phyloP scores from a whole-genome alignment of 75 land plant genomes.

The Chamaecyparis obtusa region DNA sequence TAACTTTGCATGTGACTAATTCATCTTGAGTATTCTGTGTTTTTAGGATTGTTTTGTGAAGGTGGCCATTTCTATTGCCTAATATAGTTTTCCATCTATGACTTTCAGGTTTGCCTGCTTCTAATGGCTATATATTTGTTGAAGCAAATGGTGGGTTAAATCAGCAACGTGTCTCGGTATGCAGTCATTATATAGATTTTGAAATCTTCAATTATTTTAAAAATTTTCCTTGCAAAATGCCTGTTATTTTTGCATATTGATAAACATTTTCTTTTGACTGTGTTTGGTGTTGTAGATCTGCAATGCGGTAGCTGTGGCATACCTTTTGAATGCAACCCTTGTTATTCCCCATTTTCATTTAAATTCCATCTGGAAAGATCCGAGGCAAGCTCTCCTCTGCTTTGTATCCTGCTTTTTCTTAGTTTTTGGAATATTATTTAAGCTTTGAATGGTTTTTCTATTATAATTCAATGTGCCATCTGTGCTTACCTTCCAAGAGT shows the following conservation, averaged over 20 bases:
- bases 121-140: slow-evolving; percentile 80
- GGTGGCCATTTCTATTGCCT: background rate
- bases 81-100: background rate
- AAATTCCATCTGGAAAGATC: slow-evolving; percentile 94
- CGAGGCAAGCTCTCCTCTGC: slow-evolving; percentile 50
- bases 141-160: slow-evolving; percentile 97
- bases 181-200: slow-evolving; percentile 5
- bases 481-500: background rate
- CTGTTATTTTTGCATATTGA: background rate
- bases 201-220: background rate
- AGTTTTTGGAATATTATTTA: background rate
- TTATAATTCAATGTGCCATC: background rate
- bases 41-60: background rate
- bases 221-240: background rate
- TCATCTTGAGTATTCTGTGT: background rate
- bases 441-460: background rate
- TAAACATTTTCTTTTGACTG: background rate
- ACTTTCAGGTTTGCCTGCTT: slow-evolving; percentile 62
- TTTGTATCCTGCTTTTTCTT: background rate
- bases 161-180: slow-evolving; percentile 86
- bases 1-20: background rate
- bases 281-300: slow-evolving; percentile 63
- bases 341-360: slow-evolving; percentile 87
- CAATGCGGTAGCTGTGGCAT: slow-evolving; percentile 99
- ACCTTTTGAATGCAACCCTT: slow-evolving; percentile 93